A percentile compares a stretch with the other conserved stretches of the same genome.
Conservation (phyloP, 2,329 filamentous ascomycete species). For the Sporothrix phasma region DNA sequence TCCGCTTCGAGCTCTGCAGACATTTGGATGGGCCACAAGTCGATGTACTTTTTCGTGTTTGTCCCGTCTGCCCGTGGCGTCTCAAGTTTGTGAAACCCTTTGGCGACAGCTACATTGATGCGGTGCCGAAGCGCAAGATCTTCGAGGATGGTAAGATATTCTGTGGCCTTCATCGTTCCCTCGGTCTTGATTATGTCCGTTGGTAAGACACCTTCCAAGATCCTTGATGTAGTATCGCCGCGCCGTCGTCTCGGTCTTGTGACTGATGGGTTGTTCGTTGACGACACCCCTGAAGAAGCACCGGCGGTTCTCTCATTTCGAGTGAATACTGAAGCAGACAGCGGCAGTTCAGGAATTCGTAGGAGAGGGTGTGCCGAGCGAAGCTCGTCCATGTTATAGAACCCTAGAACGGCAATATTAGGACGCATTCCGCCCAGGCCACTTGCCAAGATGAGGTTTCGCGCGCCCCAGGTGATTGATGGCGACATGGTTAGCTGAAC, state of each 20-base stretch:
- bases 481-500: constrained; percentile 79
- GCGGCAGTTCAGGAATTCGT: constrained; percentile 42
- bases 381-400: constrained; percentile 71
- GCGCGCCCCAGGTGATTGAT: constrained; percentile 71
- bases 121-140: constrained; percentile 68
- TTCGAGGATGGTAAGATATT: constrained; percentile 74
- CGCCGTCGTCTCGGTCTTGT: constrained; percentile 29
- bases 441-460: constrained; percentile 72
- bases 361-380: constrained; percentile 48
- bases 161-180: constrained; percentile 56
- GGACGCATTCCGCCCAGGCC: constrained; percentile 81
- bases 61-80: constrained; percentile 54
- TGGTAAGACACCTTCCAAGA: constrained; percentile 50
- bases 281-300: neutral
- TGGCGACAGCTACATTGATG: constrained; percentile 76
- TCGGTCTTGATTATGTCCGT: constrained; percentile 62
- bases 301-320: neutral
- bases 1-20: constrained; percentile 68
- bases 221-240: constrained; percentile 45
- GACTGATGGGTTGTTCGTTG: neutral
- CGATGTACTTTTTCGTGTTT: constrained; percentile 67
- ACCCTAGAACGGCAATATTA: constrained; percentile 74
- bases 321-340: neutral
- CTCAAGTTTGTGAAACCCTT: constrained; percentile 68
- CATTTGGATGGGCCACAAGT: constrained; percentile 91